phyloP scores from a whole-genome alignment of 768 basidiomycete species.

The Asterophora parasitica region DNA sequence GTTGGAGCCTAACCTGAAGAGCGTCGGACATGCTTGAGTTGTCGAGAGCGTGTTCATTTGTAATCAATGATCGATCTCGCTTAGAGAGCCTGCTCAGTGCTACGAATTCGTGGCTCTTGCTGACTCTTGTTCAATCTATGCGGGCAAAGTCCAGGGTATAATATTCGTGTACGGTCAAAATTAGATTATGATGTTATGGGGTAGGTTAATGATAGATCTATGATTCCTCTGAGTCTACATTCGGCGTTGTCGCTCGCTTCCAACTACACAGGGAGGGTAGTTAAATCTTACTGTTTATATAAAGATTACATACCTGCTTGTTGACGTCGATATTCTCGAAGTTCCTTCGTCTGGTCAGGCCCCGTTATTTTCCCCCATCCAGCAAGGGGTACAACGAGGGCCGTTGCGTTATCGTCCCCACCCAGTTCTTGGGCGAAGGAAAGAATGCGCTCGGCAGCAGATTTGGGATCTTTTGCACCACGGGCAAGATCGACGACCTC shows the following conservation, averaged over 20 bases:
- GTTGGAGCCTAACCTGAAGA: constrained; percentile 57
- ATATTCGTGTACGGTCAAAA: no score
- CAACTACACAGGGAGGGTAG: constrained; percentile 34
- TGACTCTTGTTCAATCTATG: no score
- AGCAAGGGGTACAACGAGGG: constrained; percentile 83
- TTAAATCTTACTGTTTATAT: constrained; percentile 2
- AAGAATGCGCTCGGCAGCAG: constrained; percentile 80
- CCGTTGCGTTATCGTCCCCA: constrained; percentile 89
- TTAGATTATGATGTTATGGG: no score
- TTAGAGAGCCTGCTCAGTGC: no score
- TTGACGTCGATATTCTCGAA: constrained; percentile 73
- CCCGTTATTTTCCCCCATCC: constrained; percentile 87
- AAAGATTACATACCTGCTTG: constrained; percentile 47
- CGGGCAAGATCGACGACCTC: constrained; percentile 92
- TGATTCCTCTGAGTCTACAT: constrained; percentile 38
- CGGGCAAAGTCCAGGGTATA: no score
- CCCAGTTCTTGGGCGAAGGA: constrained; percentile 84
- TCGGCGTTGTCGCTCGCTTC: constrained; percentile 60
- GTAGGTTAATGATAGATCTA: no score
- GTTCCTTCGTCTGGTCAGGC: constrained; percentile 73
- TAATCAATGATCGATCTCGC: no score
- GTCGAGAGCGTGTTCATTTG: background rate
- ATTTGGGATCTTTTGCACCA: constrained; percentile 61
- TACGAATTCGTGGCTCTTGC: no score
- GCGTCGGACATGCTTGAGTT: constrained; percentile 26